These are phyloP conservation scores for Aspergillus baeticus DNA, from an alignment of 495 filamentous ascomycete genomes.

Conservation along the genomic window DNA sequence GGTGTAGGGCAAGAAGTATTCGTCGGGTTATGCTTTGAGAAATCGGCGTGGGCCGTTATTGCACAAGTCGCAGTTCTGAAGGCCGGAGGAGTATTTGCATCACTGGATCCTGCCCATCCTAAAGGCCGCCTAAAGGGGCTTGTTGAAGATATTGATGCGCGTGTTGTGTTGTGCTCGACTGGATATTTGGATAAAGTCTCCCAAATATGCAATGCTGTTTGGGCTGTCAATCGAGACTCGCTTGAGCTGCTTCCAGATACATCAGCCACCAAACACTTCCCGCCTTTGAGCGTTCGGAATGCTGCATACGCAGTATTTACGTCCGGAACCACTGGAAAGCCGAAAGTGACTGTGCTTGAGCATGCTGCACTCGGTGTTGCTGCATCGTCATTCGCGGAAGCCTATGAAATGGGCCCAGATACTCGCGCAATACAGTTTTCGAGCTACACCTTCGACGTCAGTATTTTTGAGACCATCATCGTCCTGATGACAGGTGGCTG, in stretches of 20 bases:
- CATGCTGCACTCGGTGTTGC: conserved; percentile 39
- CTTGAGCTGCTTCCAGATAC: conserved; percentile 30
- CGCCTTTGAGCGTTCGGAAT: conserved; percentile 24
- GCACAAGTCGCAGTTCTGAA: conserved; percentile 55
- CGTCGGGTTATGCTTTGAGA: conserved; percentile 58
- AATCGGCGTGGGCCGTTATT: conserved; percentile 54
- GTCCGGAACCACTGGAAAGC: conserved; percentile 51
- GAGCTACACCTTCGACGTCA: conserved; percentile 67
- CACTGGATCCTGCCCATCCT: conserved; percentile 57
- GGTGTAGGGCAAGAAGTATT: conserved; percentile 45
- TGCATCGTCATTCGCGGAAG: conserved; percentile 30
- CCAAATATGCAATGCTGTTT: conserved; percentile 27
- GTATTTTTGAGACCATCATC: conserved; percentile 64
- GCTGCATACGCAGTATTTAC: conserved; percentile 51
- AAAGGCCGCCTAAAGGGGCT: conserved; percentile 52
- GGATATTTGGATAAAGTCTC: conserved; percentile 30
- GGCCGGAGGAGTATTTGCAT: conserved; percentile 59
- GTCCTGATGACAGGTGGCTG: conserved; percentile 63
- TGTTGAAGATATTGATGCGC: conserved; percentile 45
- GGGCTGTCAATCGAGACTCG: conserved; percentile 29
- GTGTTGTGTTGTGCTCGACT: conserved; percentile 40
- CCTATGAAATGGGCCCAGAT: conserved; percentile 44
- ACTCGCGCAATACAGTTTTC: conserved; percentile 68
- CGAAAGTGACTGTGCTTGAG: conserved; percentile 48
- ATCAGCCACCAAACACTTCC: conserved; percentile 16